Base-by-base conservation (phyloP, 306 rosid genomes). In the Geum urbanum region DNA sequence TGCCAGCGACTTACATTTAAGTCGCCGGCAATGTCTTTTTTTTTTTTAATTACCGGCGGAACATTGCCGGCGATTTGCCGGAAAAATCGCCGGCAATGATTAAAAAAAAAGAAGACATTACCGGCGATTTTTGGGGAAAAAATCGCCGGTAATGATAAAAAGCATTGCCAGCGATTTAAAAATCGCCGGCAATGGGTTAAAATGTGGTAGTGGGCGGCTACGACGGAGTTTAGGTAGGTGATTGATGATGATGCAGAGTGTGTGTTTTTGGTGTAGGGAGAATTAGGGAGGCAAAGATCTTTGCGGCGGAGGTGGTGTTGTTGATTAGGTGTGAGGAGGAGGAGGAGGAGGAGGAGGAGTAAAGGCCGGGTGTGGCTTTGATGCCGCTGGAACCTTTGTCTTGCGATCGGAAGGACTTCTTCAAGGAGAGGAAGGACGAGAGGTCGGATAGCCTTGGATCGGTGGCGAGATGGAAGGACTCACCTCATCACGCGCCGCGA, bases 311-410 rank as follows among this genome's bases (percentile, higher is more conserved):
- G 71, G 48, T 13, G 56, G 46, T 43, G 15, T 6, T 37, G 65
- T 9, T 19, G 43, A 57, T 14, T 19, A 15, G 52, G 52, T n/a
- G 18, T 20, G 20, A 5, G 54, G 76, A 12, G 22, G 60, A 32
- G 47, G 62, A 6, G 49, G 43, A 35, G 50, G 44, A 48, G 35
- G 61, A 51, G 32, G 9, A n/a, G n/a, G n/a, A n/a, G n/a, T n/a
- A n/a, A n/a, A n/a, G n/a, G n/a, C n/a, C n/a, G n/a, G n/a, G n/a
- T 15, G 8, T 83, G 86, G 58, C 80, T 80, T 95, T 87, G 87
- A 95, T 95, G 99, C 99, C 99, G 97, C 97, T 92, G 9, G 99
- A 95, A 84, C 92, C 97, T 65, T 76, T 95, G 75, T 92, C 96
- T 74, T 91, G 92, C 88, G 97, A 95, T 82, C 96, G 99, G 80